Evolutionary conservation across 139 green algal genomes (phyloP).

Genomic region (Chlamydomonas sp.): DNA sequence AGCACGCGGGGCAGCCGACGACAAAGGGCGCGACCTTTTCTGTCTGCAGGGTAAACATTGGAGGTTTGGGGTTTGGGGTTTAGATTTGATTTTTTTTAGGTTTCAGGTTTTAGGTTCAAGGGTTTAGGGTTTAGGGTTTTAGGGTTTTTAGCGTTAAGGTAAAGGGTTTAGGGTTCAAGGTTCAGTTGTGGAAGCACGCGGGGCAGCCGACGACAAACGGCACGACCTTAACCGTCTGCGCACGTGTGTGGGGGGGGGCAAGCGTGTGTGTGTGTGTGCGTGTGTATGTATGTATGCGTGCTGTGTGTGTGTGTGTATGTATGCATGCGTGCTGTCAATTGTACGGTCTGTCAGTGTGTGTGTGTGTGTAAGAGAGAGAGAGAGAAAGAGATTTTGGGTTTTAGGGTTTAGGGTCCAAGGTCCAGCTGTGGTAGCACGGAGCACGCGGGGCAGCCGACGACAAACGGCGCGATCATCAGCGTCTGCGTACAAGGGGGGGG

Average conservation of each 20-base stretch:
- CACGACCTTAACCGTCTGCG: conserved; percentile 50
- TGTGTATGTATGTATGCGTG: no score
- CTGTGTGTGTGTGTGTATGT: no score
- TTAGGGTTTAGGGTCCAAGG: no score
- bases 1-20: conserved; percentile 80
- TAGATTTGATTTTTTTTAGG: no score
- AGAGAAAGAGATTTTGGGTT: no score
- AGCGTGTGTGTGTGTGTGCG: not conserved
- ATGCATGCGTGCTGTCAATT: no score
- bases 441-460: conserved; percentile 82
- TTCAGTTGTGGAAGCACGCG: conserved; percentile 85
- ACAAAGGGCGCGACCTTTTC: conserved; percentile 63
- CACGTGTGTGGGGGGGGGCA: not conserved
- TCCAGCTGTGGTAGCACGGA: conserved; percentile 86
- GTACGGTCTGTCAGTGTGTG: no score
- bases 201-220: conserved; percentile 82
- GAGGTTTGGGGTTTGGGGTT: not conserved
- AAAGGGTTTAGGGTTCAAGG: no score
- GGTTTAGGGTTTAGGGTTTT: no score
- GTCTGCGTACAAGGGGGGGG: conserved; percentile 30
- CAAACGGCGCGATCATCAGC: conserved; percentile 57
- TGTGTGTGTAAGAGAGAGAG: no score
- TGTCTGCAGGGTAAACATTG: conserved; percentile 35
- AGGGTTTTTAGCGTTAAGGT: no score
- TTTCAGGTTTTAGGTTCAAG: no score